A percentile compares a stretch with the other conserved stretches of the same genome.
Conservation (phyloP, 495 filamentous ascomycete species). For the Aspergillus kassunensis region DNA sequence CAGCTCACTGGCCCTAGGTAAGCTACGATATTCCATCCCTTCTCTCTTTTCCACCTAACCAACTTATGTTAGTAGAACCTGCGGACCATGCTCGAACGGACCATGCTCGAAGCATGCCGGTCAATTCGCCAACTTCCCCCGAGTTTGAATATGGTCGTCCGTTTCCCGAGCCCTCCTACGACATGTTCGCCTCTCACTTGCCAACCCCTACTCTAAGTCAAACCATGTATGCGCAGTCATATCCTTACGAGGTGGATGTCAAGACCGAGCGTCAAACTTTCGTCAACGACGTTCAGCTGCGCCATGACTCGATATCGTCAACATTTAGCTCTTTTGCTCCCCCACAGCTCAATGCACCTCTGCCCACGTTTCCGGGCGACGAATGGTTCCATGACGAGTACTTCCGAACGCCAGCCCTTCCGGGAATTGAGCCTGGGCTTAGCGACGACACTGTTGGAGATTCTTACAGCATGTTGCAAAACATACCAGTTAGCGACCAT, state of each 20-base stretch:
- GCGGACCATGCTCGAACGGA: no score
- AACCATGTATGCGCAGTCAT: slow-evolving; percentile 39
- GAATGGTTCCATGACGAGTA: slow-evolving; percentile 75
- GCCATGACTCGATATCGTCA: slow-evolving; percentile 77
- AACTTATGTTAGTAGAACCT: slow-evolving; percentile 14
- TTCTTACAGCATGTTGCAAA: slow-evolving; percentile 48
- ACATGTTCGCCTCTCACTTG: slow-evolving; percentile 53
- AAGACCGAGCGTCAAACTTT: slow-evolving; percentile 94
- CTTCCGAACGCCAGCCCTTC: slow-evolving; percentile 31
- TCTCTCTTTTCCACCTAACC: slow-evolving; percentile 8
- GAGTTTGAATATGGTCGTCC: slow-evolving; percentile 72
- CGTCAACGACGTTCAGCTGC: slow-evolving; percentile 80
- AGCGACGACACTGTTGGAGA: slow-evolving; percentile 18
- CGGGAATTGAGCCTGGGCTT: slow-evolving; percentile 50
- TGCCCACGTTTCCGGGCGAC: slow-evolving; percentile 64
- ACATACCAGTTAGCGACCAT: slow-evolving; percentile 82
- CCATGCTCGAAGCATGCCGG: slow-evolving; percentile 19
- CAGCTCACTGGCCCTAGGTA: slow-evolving; percentile 38
- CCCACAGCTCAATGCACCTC: slow-evolving; percentile 62
- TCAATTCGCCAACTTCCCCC: slow-evolving; percentile 62
- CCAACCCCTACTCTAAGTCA: slow-evolving; percentile 34
- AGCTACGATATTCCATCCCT: neutral
- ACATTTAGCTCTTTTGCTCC: slow-evolving; percentile 83
- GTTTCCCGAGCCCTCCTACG: slow-evolving; percentile 48
- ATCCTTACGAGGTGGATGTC: slow-evolving; percentile 91